A percentile compares a stretch with the other conserved stretches of the same genome.
Evolutionary conservation across 129 eudicot genomes (phyloP).

Genomic region (Centaurea solstitialis): DNA sequence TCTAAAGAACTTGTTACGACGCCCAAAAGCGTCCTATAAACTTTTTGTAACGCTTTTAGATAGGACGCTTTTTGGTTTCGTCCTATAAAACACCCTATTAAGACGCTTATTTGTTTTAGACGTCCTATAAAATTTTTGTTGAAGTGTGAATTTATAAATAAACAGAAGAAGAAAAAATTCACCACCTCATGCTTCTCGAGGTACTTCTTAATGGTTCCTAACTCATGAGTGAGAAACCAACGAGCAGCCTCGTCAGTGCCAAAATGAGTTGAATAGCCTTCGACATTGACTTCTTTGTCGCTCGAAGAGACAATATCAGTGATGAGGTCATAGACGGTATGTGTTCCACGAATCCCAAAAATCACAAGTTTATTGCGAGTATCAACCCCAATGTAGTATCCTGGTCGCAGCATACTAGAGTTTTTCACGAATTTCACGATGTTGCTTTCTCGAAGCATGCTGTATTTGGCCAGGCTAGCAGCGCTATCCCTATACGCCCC

Average conservation of each 20-base stretch:
- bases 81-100: too few species aligned
- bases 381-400: slow-evolving; percentile 85
- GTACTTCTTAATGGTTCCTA: slow-evolving; percentile 69
- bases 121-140: too few species aligned
- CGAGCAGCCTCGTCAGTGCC: slow-evolving; percentile 98
- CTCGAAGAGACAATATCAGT: slow-evolving; percentile 92
- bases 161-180: slow-evolving; percentile 1
- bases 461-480: slow-evolving; percentile 59
- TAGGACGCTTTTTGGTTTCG: too few species aligned
- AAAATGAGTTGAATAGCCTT: slow-evolving; percentile 90
- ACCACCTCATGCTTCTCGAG: slow-evolving; percentile 81
- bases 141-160: too few species aligned
- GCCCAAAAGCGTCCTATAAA: too few species aligned
- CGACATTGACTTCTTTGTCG: slow-evolving; percentile 72
- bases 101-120: too few species aligned
- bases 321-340: slow-evolving; percentile 74
- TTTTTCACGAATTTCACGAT: slow-evolving; percentile 74
- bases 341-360: slow-evolving; percentile 99
- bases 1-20: too few species aligned
- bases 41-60: too few species aligned
- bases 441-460: slow-evolving; percentile 94
- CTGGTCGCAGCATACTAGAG: slow-evolving; percentile 85
- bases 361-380: slow-evolving; percentile 70
- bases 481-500: slow-evolving; percentile 76
- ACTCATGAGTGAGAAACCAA: slow-evolving; percentile 84